Evolutionary conservation across 805 yeast genomes (phyloP), one percentile per base, ranked within the genome.

Genomic region (Kodamaea leandrae): DNA sequence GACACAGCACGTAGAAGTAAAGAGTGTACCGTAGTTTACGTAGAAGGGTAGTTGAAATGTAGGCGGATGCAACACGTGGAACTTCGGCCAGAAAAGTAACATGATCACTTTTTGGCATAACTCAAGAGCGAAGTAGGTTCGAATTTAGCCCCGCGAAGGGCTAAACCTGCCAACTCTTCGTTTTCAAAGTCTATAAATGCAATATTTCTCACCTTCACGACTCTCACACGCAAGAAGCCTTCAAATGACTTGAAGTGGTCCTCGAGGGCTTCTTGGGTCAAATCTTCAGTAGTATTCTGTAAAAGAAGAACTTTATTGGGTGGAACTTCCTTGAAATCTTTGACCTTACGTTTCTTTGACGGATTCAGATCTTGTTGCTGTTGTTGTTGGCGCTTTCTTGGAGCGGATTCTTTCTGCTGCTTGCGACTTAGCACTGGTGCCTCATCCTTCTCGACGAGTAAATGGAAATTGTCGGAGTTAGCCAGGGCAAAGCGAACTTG

Each of bases 131-230:
- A 51, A 4, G 39, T 47, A 1, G 45, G 41, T 2, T 66, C 66
- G 29, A 61, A 55, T 6, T 21, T 25, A 4, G 41, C 2, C 21
- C 13, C 41, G 3, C 32, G 32, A 10, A 17, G 29, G 6, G 53
- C 51, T 12, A 47, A 19, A 2, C 27, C 30, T 6, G 96, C 83
- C 28, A 67, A 60, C 2, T 60, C 53, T 16, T 78, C 83, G 4
- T 67, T 64, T 17, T 74, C 78, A 57, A 82, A 91, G 52, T 91
- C 97, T 3, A 91, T 74, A 60, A 91, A 84, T 8, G 93, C 95
- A 34, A 91, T 75, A 27, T 76, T 76, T 32, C 87, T 72, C 4
- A 81, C 76, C 2, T 74, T 70, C 19, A 91, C 88, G 26, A 80
- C 62, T 39, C 95, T 76, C 2, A 82, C 66, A 48, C 82, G 86